A percentile compares a stretch with the other conserved stretches of the same genome.
These are phyloP conservation scores for Umbelopsis sp. DNA, from an alignment of 192 early-diverging fungal species.

Conservation along the genomic window DNA sequence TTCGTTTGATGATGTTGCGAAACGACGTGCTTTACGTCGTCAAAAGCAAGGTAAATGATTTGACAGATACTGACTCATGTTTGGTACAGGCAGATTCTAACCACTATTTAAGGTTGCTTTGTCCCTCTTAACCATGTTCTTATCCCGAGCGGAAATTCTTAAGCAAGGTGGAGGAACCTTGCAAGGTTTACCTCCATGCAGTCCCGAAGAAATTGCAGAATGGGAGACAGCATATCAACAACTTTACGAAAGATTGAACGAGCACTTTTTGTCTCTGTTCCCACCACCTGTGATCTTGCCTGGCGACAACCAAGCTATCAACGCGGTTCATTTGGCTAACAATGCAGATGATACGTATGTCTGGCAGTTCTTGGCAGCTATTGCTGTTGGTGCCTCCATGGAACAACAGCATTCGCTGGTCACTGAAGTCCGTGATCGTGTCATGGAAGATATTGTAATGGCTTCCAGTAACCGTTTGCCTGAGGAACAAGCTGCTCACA, in stretches of 20 bases:
- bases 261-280: conserved; percentile 79
- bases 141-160: conserved; percentile 88
- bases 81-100: not conserved
- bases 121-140: conserved; percentile 86
- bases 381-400: conserved; percentile 91
- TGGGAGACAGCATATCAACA: conserved; percentile 86
- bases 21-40: conserved; percentile 89
- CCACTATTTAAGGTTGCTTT: conserved; percentile 64
- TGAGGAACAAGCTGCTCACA: conserved; percentile 62
- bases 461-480: conserved; percentile 62
- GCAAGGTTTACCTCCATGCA: conserved; percentile 54
- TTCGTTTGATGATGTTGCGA: conserved; percentile 85
- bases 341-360: conserved; percentile 85
- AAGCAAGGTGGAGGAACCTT: conserved; percentile 66
- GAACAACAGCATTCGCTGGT: conserved; percentile 95
- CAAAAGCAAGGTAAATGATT: conserved; percentile 60
- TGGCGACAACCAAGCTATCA: conserved; percentile 42
- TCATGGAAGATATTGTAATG: conserved; percentile 76
- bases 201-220: conserved; percentile 54
- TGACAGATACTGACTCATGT: not conserved
- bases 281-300: conserved; percentile 45
- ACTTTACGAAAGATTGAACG: conserved; percentile 78
- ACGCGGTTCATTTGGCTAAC: conserved; percentile 39
- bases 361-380: conserved; percentile 97
- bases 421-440: conserved; percentile 84